phyloP scores from a whole-genome alignment of 805 yeast species.

The Yarrowia sp. region DNA sequence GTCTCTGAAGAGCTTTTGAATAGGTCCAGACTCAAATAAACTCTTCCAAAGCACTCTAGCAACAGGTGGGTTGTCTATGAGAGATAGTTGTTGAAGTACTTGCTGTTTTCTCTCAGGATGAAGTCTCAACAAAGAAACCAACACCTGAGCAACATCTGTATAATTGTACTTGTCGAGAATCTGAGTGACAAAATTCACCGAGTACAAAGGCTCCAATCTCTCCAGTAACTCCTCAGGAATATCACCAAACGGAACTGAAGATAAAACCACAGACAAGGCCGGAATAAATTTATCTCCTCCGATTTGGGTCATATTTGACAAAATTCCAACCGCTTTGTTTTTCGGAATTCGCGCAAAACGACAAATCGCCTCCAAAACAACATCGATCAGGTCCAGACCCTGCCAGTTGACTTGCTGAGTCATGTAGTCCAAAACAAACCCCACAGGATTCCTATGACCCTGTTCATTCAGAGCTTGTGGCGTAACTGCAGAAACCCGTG shows the following conservation, averaged over 20 bases:
- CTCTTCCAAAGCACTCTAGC: slow-evolving; percentile 17
- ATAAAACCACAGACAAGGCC: neutral
- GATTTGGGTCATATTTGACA: slow-evolving; percentile 1
- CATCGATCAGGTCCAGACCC: slow-evolving; percentile 1
- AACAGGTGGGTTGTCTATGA: slow-evolving; percentile 12
- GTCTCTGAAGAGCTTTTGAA: slow-evolving; percentile 30
- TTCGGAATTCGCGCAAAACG: slow-evolving; percentile 1
- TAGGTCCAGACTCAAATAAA: slow-evolving; percentile 23
- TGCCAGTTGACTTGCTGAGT: neutral
- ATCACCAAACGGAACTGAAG: slow-evolving; percentile 10
- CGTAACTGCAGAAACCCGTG: neutral
- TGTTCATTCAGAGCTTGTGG: neutral
- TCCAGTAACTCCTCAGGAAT: slow-evolving; percentile 5
- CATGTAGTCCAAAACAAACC: slow-evolving; percentile 11
- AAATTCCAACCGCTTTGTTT: neutral
- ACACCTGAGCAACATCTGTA: slow-evolving; percentile 13
- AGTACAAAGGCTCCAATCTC: neutral
- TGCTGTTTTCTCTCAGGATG: slow-evolving; percentile 18
- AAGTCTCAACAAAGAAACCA: neutral
- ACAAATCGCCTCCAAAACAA: neutral
- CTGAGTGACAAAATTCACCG: neutral
- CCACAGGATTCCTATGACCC: neutral
- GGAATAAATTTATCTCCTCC: slow-evolving; percentile 28
- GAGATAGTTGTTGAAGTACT: neutral
- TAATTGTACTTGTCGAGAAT: slow-evolving; percentile 12